Base-by-base conservation (phyloP, 2,329 filamentous ascomycete genomes). In the Xylaria polymorpha region DNA sequence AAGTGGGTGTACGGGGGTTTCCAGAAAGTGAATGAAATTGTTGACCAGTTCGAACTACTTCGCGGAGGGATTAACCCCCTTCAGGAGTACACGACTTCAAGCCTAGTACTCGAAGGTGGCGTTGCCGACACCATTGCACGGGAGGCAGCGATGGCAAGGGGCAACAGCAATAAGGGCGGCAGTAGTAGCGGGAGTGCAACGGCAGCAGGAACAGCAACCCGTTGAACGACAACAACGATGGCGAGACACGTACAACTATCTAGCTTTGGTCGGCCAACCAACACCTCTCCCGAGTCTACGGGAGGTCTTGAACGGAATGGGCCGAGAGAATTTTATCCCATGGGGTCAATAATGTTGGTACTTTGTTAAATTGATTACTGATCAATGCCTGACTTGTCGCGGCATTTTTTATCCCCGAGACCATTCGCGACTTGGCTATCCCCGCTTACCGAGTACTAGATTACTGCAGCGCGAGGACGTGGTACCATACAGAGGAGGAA, bases 1-100 rank as follows among this genome's bases (percentile, higher is more conserved):
- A 83, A 83, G 75, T 94, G 88, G 79, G 86, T 90, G 71, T 83
- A 95, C 20, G 89, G 90, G 9, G 93, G 93, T 0, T 92, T 90
- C 64, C 91, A 94, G 82, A 87, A 90, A 68, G 83, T 87, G 2
- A 84, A 84, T 53, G 85, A 90, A 0, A 93, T 94, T 78, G 81
- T 90, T 74, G 84, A 87, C 70, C 79, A 92, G 44, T 94, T 95
- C 80, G 86, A 90, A 71, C 83, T 85, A 76, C 83, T 92, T 20
- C 66, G 73, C 46, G 3, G 70, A 72, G 61, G 71, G 39, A 48
- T 67, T 41, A 44, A 59, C 29, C 57, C 71, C 18, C 41, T 22
- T 9, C 61, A 46, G 41, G 69, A 72, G 44, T 72, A 72, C 43
- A 72, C 71, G 1, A 66, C 39, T 35, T 72, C 71, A 53, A 70